These are phyloP conservation scores for Pyrenophora teres DNA, from an alignment of 2,329 filamentous ascomycete genomes.

Conservation along the genomic window DNA sequence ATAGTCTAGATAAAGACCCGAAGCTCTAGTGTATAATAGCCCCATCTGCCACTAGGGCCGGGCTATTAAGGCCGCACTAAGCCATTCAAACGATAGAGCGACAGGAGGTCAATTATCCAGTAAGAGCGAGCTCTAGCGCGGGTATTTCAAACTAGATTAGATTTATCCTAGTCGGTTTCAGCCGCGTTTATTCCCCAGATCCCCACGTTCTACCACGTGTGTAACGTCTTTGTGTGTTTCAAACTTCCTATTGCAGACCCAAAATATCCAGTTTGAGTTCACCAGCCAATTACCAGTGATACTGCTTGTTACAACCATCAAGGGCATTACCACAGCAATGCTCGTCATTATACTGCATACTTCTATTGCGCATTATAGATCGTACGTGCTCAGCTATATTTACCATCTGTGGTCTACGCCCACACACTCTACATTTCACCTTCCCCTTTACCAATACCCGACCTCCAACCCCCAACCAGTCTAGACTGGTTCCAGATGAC, in stretches of 20 bases:
- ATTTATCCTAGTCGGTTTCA: too few relatives aligned
- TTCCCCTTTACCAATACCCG: slow-evolving; percentile 13
- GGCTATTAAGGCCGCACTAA: too few relatives aligned
- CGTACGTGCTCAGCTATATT: slow-evolving; percentile 26
- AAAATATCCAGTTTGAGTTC: slow-evolving; percentile 8
- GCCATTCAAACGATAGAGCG: too few relatives aligned
- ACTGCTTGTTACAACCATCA: slow-evolving; percentile 4
- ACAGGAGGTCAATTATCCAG: too few relatives aligned
- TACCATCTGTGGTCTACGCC: slow-evolving; percentile 18
- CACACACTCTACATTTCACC: slow-evolving; percentile 22
- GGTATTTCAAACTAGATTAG: too few relatives aligned
- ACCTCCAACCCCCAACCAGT: slow-evolving; percentile 28
- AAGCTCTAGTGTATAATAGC: too few relatives aligned
- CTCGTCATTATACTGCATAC: not conserved
- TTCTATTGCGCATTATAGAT: slow-evolving; percentile 14
- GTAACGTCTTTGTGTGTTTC: slow-evolving; percentile 13
- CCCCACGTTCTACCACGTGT: slow-evolving; percentile 10
- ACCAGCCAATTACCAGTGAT: slow-evolving; percentile 6
- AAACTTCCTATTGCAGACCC: slow-evolving; percentile 16
- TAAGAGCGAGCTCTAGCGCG: too few relatives aligned
- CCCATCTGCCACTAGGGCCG: too few relatives aligned
- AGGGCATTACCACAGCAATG: slow-evolving; percentile 12
- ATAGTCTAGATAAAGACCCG: too few relatives aligned
- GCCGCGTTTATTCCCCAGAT: not conserved
- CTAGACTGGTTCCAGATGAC: not conserved